Conservation (phyloP, 495 filamentous ascomycete species). For the Daldinia bambusicola region DNA sequence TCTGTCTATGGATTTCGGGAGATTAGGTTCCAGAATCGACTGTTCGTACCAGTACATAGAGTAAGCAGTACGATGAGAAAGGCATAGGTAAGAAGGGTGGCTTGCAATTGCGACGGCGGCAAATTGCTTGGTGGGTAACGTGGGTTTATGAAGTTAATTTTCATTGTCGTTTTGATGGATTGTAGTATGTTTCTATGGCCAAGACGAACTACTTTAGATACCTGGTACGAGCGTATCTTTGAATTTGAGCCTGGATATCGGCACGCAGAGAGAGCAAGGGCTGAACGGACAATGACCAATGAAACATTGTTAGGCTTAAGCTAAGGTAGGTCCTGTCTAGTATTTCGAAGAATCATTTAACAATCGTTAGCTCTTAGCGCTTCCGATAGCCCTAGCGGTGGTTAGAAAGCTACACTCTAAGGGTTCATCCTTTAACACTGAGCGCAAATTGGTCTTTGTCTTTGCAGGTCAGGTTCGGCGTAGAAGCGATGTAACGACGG, state of each 20-base stretch:
- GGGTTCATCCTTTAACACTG: slow-evolving; percentile 10
- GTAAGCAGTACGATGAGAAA: slow-evolving; percentile 40
- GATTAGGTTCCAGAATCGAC: slow-evolving; percentile 40
- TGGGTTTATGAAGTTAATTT: slow-evolving; percentile 27
- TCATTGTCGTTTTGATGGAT: slow-evolving; percentile 29
- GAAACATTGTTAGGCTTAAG: slow-evolving; percentile 2
- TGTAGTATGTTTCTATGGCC: slow-evolving; percentile 24
- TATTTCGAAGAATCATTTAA: slow-evolving; percentile 1
- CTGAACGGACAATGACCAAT: slow-evolving; percentile 2
- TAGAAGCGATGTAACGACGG: slow-evolving; percentile 45
- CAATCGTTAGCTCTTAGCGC: neutral
- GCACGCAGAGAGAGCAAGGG: slow-evolving; percentile 3
- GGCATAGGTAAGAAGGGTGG: slow-evolving; percentile 5
- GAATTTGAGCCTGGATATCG: slow-evolving; percentile 11
- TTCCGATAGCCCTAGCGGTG: neutral
- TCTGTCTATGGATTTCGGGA: slow-evolving; percentile 39
- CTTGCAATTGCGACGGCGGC: slow-evolving; percentile 35
- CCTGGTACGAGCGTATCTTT: slow-evolving; percentile 23
- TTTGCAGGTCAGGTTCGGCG: slow-evolving; percentile 24
- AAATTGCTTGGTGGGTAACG: slow-evolving; percentile 30
- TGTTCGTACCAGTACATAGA: slow-evolving; percentile 37
- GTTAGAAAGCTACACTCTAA: slow-evolving; percentile 7
- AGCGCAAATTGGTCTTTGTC: slow-evolving; percentile 28
- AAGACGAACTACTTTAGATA: neutral
- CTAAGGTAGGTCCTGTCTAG: neutral